A percentile compares a stretch with the other conserved stretches of the same genome.
These are phyloP conservation scores for Penicillium dipodomyicola DNA, from an alignment of 495 filamentous ascomycete species.

Conservation along the genomic window DNA sequence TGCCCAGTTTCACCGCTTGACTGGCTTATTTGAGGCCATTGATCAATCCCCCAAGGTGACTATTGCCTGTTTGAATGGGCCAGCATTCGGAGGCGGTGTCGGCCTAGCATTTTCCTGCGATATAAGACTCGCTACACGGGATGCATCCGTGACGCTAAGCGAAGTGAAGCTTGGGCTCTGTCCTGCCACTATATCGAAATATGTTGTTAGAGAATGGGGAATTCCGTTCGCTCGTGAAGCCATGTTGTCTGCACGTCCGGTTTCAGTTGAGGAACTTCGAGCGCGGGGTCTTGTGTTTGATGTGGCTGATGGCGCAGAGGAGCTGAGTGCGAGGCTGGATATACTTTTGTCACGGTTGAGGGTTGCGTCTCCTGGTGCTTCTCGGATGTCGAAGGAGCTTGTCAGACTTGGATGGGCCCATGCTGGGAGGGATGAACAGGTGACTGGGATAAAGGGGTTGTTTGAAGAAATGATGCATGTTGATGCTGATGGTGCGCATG, in stretches of 20 bases:
- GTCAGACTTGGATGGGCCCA: slow-evolving; percentile 25
- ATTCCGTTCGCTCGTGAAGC: slow-evolving; percentile 28
- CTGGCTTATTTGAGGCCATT: slow-evolving; percentile 29
- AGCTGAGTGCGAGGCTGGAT: too few relatives aligned
- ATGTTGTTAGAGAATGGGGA: slow-evolving; percentile 34
- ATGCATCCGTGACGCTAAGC: slow-evolving; percentile 30
- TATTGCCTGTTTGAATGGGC: slow-evolving; percentile 36
- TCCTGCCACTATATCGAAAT: slow-evolving; percentile 34
- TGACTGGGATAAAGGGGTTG: slow-evolving; percentile 16
- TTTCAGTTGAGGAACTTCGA: slow-evolving; percentile 25
- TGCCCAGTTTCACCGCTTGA: slow-evolving; percentile 24
- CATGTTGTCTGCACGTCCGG: slow-evolving; percentile 31
- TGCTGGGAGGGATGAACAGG: slow-evolving; percentile 14
- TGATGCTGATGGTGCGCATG: slow-evolving; percentile 21
- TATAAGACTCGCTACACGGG: slow-evolving; percentile 23
- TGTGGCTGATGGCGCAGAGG: too few relatives aligned
- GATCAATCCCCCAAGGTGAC: slow-evolving; percentile 37
- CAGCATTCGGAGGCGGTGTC: slow-evolving; percentile 40
- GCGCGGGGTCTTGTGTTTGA: too few relatives aligned
- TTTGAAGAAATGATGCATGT: slow-evolving; percentile 27
- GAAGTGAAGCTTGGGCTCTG: slow-evolving; percentile 36
- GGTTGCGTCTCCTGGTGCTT: slow-evolving; percentile 19
- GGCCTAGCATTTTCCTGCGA: slow-evolving; percentile 41
- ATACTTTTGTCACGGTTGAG: slow-evolving; percentile 12
- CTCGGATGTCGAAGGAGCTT: slow-evolving; percentile 28